Percentiles rank a stretch among this genome's conserved stretches.
Conservation (phyloP, 345 rosid species). For the Syzygium aromaticum region DNA sequence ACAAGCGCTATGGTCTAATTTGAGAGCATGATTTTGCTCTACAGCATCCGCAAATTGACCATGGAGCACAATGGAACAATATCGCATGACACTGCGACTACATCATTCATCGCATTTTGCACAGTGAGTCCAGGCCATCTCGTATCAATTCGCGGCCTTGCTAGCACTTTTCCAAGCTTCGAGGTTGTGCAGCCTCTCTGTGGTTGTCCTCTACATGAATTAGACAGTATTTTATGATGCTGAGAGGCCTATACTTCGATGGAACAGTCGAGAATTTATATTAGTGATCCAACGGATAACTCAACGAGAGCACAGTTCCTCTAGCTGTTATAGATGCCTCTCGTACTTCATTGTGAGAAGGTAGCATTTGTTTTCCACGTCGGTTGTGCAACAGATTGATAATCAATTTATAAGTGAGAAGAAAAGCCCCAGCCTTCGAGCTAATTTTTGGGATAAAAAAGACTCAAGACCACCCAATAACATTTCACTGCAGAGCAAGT, state of each 20-base stretch:
- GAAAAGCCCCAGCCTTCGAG: no score
- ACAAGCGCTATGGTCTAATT: background rate
- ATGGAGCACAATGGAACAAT: background rate
- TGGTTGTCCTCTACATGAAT: background rate
- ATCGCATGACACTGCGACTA: background rate
- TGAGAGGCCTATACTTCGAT: background rate
- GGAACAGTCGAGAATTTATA: background rate
- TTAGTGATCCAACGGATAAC: background rate
- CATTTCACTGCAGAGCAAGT: background rate
- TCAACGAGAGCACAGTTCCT: background rate
- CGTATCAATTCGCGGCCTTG: background rate
- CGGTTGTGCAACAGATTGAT: no score
- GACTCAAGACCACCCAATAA: no score
- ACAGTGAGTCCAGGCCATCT: background rate
- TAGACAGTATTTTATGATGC: background rate
- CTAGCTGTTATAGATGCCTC: background rate
- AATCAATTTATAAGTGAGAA: no score
- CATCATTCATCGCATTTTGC: background rate
- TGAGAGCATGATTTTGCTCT: background rate
- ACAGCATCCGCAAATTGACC: background rate
- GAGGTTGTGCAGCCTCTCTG: background rate
- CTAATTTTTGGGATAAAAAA: no score
- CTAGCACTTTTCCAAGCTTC: background rate
- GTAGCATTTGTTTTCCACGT: background rate
- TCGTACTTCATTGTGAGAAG: background rate